Percentiles rank a stretch among this genome's conserved stretches.
Evolutionary conservation across 2,329 filamentous ascomycete genomes (phyloP).

Genomic region (Aaosphaeria pasadenensis): DNA sequence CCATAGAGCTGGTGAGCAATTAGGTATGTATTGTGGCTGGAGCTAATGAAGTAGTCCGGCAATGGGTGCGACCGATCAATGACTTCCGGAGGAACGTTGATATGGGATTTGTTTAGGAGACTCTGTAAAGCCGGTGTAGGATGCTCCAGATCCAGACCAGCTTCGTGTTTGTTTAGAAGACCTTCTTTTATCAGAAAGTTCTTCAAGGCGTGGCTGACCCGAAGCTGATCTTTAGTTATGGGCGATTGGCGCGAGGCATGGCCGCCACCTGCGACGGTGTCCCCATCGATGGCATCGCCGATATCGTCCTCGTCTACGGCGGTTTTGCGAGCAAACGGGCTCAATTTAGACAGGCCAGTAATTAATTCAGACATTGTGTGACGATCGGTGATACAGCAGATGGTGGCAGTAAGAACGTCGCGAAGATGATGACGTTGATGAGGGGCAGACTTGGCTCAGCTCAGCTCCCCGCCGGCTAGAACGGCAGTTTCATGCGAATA

Average conservation of each 20-base stretch:
- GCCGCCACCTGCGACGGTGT: slow-evolving; percentile 57
- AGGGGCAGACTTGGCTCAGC: slow-evolving; percentile 11
- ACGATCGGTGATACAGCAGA: background rate
- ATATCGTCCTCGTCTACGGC: slow-evolving; percentile 50
- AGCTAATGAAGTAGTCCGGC: slow-evolving; percentile 70
- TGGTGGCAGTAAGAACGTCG: background rate
- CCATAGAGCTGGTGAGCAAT: slow-evolving; percentile 68
- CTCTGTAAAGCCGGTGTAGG: slow-evolving; percentile 47
- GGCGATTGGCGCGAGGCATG: slow-evolving; percentile 50
- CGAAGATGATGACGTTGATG: background rate
- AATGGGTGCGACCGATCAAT: slow-evolving; percentile 59
- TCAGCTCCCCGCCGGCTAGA: slow-evolving; percentile 16
- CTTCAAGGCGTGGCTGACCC: slow-evolving; percentile 58
- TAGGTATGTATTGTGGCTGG: slow-evolving; percentile 71
- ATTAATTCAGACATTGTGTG: slow-evolving; percentile 31
- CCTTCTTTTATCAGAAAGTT: slow-evolving; percentile 54
- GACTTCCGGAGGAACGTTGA: slow-evolving; percentile 54
- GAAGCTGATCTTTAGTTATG: slow-evolving; percentile 53
- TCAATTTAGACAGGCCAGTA: slow-evolving; percentile 30
- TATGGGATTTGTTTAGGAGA: slow-evolving; percentile 57
- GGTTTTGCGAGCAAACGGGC: slow-evolving; percentile 25
- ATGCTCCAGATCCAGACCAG: slow-evolving; percentile 45
- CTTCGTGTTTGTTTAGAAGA: slow-evolving; percentile 49
- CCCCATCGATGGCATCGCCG: slow-evolving; percentile 51
- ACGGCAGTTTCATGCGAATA: no score